Evolutionary conservation across 2,329 filamentous ascomycete genomes (phyloP).

Genomic region (Cladosporium colombiae): DNA sequence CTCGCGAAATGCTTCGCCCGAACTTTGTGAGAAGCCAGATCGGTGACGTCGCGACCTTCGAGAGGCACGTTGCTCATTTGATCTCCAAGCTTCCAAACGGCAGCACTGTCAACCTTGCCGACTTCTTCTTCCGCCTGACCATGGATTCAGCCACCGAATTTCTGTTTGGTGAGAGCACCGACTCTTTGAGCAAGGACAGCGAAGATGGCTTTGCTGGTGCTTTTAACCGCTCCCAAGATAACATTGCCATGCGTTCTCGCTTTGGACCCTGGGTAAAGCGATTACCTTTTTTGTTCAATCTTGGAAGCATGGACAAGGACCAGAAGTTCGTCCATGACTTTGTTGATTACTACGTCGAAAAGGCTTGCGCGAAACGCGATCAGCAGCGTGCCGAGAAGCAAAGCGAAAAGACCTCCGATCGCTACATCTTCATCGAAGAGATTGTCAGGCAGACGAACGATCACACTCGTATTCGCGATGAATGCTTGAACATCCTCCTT

Average conservation of each 20-base stretch:
- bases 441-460: slow-evolving; percentile 50
- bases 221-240: slow-evolving; percentile 36
- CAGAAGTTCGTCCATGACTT: slow-evolving; percentile 47
- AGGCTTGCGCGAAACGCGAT: slow-evolving; percentile 41
- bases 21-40: slow-evolving; percentile 57
- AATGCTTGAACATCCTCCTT: slow-evolving; percentile 54
- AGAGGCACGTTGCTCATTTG: slow-evolving; percentile 60
- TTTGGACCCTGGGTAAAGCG: slow-evolving; percentile 29
- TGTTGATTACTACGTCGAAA: slow-evolving; percentile 52
- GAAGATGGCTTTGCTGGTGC: slow-evolving; percentile 37
- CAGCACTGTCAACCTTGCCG: slow-evolving; percentile 57
- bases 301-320: slow-evolving; percentile 33
- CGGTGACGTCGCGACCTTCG: slow-evolving; percentile 58
- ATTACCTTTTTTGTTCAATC: slow-evolving; percentile 21
- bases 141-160: slow-evolving; percentile 69
- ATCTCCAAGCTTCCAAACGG: slow-evolving; percentile 60
- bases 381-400: slow-evolving; percentile 33
- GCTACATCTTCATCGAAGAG: slow-evolving; percentile 54
- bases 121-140: slow-evolving; percentile 65
- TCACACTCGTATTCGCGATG: slow-evolving; percentile 49
- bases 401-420: slow-evolving; percentile 34
- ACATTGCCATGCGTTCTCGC: slow-evolving; percentile 29
- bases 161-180: slow-evolving; percentile 58
- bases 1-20: slow-evolving; percentile 52
- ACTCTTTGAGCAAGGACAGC: slow-evolving; percentile 31